Evolutionary conservation across 768 basidiomycete genomes (phyloP), one percentile per base, ranked within the genome.

Genomic region (Tylopilus cervinicoccineus): DNA sequence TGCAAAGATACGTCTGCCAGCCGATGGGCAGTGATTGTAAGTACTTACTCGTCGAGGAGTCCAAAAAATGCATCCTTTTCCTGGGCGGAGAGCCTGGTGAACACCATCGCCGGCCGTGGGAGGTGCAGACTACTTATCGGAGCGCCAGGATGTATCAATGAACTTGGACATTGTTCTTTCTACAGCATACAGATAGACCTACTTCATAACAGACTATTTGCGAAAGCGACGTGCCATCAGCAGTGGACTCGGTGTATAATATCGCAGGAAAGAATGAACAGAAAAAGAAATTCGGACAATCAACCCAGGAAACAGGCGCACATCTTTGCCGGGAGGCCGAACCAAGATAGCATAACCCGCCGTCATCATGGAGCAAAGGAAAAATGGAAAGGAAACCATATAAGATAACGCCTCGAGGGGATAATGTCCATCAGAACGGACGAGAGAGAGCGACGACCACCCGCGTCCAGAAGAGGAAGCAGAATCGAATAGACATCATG

Each of bases 51-150:
- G 62, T 91, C 88, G 29, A 91, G 71, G 20, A 91, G 76, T 26
- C 77, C 74, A 60, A 91, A 91, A 67, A 91, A 90, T 13, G 88
- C 88, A 46, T 86, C 78, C 64, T 90, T 90, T 65, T 91, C 88
- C 54, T 81, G 69, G 43, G 68, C 51, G 17, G 78, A 71, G 38
- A 91, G 76, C 55, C 77, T 83, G 47, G 86, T 63, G 60, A 91
- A 91, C 34, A 84, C 84, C 87, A 88, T 88, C 38, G 52, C 32
- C 20, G 7, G 27, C n/a, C 29, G 40, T 42, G 24, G 33, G 52
- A 37, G 19, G 38, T 11, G 19, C 17, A 20, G 33, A 36, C 34
- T 36, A 32, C 10, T 43, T 43, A 50, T 53, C 36, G 4, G 13
- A 13, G 23, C 11, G 28, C 11, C 5, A 14, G 13, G 39, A 39